phyloP scores from a whole-genome alignment of 2,329 filamentous ascomycete species.

The Magnaporthiopsis poae region DNA sequence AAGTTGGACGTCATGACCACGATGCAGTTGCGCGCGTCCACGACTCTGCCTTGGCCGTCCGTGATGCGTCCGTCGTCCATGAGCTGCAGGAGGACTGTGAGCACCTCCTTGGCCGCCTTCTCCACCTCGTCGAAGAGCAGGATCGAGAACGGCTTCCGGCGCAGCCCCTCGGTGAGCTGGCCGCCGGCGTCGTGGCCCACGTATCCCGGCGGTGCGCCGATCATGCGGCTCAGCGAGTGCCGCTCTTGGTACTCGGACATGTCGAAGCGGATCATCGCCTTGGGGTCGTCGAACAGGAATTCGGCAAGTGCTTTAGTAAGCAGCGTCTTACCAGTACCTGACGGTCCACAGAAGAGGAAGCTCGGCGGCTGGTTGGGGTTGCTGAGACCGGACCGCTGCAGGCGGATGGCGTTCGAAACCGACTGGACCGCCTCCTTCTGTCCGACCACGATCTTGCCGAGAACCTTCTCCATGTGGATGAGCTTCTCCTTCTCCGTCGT shows the following conservation, averaged over 20 bases:
- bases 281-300: conserved; percentile 94
- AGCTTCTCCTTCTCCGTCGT: conserved; percentile 97
- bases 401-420: conserved; percentile 88
- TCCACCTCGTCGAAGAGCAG: conserved; percentile 96
- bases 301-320: conserved; percentile 94
- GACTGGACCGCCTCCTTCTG: conserved; percentile 88
- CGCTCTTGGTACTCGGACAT: conserved; percentile 99
- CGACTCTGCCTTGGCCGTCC: conserved; percentile 86
- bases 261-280: conserved; percentile 97
- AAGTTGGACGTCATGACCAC: conserved; percentile 99
- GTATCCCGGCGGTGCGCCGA: conserved; percentile 91
- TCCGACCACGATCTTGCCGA: conserved; percentile 77
- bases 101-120: conserved; percentile 93
- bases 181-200: conserved; percentile 93
- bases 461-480: conserved; percentile 86
- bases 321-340: conserved; percentile 93
- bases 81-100: conserved; percentile 94
- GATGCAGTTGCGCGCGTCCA: conserved; percentile 96
- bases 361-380: conserved; percentile 96
- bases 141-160: conserved; percentile 93
- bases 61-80: conserved; percentile 99
- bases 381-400: conserved; percentile 85
- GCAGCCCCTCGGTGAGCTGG: conserved; percentile 87
- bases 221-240: conserved; percentile 91
- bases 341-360: conserved; percentile 97